Conservation (phyloP, 2,329 filamentous ascomycete genomes). For the Arthrobotrys sinensis region DNA sequence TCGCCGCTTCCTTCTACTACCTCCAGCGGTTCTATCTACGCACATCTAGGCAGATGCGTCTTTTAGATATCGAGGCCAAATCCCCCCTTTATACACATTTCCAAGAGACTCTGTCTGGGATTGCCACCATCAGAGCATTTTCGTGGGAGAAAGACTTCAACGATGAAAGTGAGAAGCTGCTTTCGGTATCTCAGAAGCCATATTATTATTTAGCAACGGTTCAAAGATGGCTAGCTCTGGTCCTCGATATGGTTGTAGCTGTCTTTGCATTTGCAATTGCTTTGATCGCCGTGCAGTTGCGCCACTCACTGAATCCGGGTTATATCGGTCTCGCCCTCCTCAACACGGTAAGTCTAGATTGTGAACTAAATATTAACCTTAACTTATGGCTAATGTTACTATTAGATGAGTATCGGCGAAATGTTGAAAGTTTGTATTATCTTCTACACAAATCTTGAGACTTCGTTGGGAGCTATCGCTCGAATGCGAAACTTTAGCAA, state of each 20-base stretch:
- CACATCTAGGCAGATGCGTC: conserved; percentile 69
- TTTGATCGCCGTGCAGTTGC: conserved; percentile 66
- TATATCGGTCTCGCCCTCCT: conserved; percentile 66
- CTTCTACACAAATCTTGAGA: conserved; percentile 65
- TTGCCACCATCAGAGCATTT: conserved; percentile 63
- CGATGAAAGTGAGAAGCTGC: conserved; percentile 62
- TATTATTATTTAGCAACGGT: conserved; percentile 66
- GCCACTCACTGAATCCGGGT: conserved; percentile 65
- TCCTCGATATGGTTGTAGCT: conserved; percentile 67
- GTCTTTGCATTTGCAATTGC: conserved; percentile 67
- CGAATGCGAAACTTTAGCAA: conserved; percentile 62
- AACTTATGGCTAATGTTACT: neutral
- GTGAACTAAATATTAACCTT: neutral
- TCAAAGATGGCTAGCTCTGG: conserved; percentile 67
- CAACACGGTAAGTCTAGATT: conserved; percentile 64
- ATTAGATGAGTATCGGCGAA: conserved; percentile 62
- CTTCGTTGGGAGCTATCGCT: conserved; percentile 66
- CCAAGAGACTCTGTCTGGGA: conserved; percentile 62
- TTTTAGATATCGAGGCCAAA: conserved; percentile 69
- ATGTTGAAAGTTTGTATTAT: conserved; percentile 65
- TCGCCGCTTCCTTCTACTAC: conserved; percentile 63
- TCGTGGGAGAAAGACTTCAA: conserved; percentile 46
- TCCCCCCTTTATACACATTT: conserved; percentile 68
- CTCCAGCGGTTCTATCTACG: conserved; percentile 68
- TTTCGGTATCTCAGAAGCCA: conserved; percentile 66